Base-by-base conservation (phyloP, 2,329 filamentous ascomycete species). In the Diaporthe helianthi region DNA sequence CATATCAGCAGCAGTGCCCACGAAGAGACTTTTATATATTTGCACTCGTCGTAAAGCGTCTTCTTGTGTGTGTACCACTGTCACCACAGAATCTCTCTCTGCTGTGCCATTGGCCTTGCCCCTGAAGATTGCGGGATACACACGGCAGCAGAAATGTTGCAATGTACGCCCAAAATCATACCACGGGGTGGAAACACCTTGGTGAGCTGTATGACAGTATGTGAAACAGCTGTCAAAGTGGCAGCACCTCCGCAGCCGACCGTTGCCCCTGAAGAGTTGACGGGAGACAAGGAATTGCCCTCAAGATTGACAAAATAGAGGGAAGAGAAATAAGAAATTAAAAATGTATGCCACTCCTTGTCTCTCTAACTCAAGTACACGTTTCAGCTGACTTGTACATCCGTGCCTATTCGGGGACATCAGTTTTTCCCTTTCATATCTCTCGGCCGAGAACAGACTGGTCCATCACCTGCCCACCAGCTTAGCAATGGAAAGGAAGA, bases 151-250 rank as follows among this genome's bases (percentile, higher is more conserved):
- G 58, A 24, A 8, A 44, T 63, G 44, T 63, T 49, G 58, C 58
- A 49, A 36, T 24, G 44, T 33, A 24, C 29, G 36, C 44, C 58
- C 22, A n/a, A 63, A n/a, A 63, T 47, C 7, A 19, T 52, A 58
- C 29, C 51, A 38, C 29, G 41, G 6, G n/a, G 61, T 44, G 33
- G 26, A 17, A 22, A 13, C 58, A 49, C 13, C 33, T 44, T 47
- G 47, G 52, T 71, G 69, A 33, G 46, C 36, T 54, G 65, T 71
- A 44, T 65, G 52, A 71, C 69, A 38, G 29, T n/a, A 19, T 19
- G 49, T 65, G 52, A 61, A 71, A 71, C 52, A n/a, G 12, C 22
- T 13, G 22, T 24, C 17, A 58, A 26, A 22, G 22, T 51, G 52
- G 22, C 31, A 67, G 44, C 33, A 24, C 31, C n/a, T 13, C 7